These are phyloP conservation scores for Colletotrichum sp. DNA, from an alignment of 2,329 filamentous ascomycete genomes.

Conservation along the genomic window DNA sequence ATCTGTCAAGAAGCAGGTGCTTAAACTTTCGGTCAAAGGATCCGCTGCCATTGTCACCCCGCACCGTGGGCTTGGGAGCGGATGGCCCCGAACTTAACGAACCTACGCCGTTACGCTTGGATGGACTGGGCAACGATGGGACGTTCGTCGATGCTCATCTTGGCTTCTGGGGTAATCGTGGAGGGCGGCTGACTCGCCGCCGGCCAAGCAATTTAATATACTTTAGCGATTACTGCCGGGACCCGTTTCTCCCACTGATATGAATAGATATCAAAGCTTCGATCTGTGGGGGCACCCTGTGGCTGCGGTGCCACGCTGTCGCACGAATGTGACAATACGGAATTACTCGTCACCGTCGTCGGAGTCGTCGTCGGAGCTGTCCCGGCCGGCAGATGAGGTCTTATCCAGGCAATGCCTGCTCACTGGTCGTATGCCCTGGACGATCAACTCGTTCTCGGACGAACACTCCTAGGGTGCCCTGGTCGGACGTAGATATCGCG, in stretches of 20 bases:
- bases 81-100: neutral
- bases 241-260: neutral
- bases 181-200: constrained; percentile 5
- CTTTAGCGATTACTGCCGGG: neutral
- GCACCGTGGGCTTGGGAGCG: neutral
- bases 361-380: neutral
- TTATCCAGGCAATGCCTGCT: neutral
- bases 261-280: neutral
- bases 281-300: constrained; percentile 1
- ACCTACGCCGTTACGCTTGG: neutral
- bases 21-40: neutral
- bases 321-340: neutral
- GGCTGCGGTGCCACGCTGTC: neutral
- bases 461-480: neutral
- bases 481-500: neutral
- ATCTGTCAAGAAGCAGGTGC: neutral
- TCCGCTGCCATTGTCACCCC: neutral
- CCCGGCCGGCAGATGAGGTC: neutral
- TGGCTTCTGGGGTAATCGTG: constrained; percentile 17
- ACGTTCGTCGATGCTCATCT: neutral
- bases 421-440: neutral
- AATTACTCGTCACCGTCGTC: neutral
- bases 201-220: constrained; percentile 1
- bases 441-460: neutral
- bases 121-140: neutral